Percentiles rank a stretch among this genome's conserved stretches.
Conservation (phyloP, 495 filamentous ascomycete genomes). For the Penicillium cinerascens region DNA sequence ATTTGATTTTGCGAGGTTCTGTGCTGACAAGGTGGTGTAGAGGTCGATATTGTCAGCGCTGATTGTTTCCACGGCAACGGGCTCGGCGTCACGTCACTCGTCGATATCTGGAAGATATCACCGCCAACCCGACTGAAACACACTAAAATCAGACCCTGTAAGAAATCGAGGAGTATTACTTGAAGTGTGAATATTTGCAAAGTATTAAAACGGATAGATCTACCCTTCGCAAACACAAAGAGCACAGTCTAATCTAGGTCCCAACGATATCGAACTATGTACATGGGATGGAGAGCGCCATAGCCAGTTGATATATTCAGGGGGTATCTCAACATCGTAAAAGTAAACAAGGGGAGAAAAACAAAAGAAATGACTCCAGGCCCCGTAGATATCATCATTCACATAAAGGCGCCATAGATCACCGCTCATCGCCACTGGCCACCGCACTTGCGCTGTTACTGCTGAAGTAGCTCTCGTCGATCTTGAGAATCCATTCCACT, state of each 20-base stretch:
- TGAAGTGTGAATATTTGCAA: background rate
- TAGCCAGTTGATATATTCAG: slow-evolving; percentile 38
- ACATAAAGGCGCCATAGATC: slow-evolving; percentile 18
- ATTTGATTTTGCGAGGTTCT: background rate
- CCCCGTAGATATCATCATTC: slow-evolving; percentile 23
- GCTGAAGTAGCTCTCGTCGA: slow-evolving; percentile 60
- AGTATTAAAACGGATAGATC: slow-evolving; percentile 5
- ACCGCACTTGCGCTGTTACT: slow-evolving; percentile 30
- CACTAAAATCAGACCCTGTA: background rate
- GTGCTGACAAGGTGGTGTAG: background rate
- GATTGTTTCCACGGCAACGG: slow-evolving; percentile 25
- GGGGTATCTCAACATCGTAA: slow-evolving; percentile 35
- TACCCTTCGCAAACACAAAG: slow-evolving; percentile 8
- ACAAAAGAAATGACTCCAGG: slow-evolving; percentile 15
- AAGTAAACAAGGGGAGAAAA: slow-evolving; percentile 10
- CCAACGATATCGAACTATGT: slow-evolving; percentile 37
- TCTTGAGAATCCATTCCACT: slow-evolving; percentile 88
- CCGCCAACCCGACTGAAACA: too few relatives aligned
- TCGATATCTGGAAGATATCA: background rate
- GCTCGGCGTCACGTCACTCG: background rate
- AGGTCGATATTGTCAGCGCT: background rate
- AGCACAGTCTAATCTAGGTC: slow-evolving; percentile 27
- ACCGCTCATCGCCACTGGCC: slow-evolving; percentile 23
- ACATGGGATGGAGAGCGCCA: slow-evolving; percentile 34
- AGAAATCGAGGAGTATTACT: background rate